Conservation (phyloP, 1,284 basidiomycete species). For the Cystobasidium sp. region DNA sequence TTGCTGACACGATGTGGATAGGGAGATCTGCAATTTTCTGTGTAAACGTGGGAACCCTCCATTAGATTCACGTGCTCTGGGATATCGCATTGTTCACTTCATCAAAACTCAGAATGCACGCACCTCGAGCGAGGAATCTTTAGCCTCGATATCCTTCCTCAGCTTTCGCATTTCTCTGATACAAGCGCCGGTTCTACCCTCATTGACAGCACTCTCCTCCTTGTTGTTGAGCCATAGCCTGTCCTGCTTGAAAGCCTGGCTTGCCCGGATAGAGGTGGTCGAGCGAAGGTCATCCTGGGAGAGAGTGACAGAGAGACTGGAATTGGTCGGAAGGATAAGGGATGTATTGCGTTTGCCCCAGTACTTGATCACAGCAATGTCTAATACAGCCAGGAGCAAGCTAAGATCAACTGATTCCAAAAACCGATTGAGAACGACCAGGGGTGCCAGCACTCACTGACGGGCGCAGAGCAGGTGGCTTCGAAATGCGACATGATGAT, state of each 20-base stretch:
- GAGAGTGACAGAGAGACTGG: slow-evolving; percentile 94
- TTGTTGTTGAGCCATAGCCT: slow-evolving; percentile 92
- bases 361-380: slow-evolving; percentile 52
- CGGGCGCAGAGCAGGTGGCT: slow-evolving; percentile 41
- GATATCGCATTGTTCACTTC: not conserved
- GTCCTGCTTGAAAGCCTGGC: slow-evolving; percentile 75
- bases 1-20: slow-evolving; percentile 89
- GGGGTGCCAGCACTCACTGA: slow-evolving; percentile 2
- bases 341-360: slow-evolving; percentile 98
- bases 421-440: not conserved
- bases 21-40: slow-evolving; percentile 70
- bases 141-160: slow-evolving; percentile 69
- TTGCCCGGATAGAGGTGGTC: slow-evolving; percentile 88
- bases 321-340: slow-evolving; percentile 96
- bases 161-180: slow-evolving; percentile 84
- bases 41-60: slow-evolving; percentile 6
- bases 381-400: not conserved
- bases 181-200: slow-evolving; percentile 80
- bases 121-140: slow-evolving; percentile 50
- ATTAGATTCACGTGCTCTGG: not conserved
- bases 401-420: not conserved
- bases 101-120: slow-evolving; percentile 44
- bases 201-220: slow-evolving; percentile 83
- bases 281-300: slow-evolving; percentile 94
- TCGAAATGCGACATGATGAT: slow-evolving; percentile 9